Evolutionary conservation across 202 grass and related monocot genomes (phyloP).

Genomic region (Hordeum pubiflorum): DNA sequence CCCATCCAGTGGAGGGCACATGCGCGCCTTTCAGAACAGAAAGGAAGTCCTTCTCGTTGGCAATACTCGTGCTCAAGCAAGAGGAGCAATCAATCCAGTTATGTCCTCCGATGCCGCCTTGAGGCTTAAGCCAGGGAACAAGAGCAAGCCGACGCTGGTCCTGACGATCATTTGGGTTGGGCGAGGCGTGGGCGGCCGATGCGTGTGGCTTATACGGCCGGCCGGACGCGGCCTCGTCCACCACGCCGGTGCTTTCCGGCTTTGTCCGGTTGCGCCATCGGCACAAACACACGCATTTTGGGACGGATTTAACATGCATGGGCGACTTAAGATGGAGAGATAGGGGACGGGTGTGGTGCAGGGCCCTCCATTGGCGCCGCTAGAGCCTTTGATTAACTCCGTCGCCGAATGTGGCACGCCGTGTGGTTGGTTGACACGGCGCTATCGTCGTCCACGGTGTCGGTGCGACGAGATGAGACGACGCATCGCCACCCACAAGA

Average conservation of each 20-base stretch:
- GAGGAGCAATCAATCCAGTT: not conserved
- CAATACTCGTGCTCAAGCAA: not conserved
- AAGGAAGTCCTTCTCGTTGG: not conserved
- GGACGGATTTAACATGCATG: not conserved
- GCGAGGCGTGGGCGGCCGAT: too few species aligned
- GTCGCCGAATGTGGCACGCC: not conserved
- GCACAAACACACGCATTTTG: not conserved
- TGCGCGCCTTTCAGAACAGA: not conserved
- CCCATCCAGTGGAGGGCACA: not conserved
- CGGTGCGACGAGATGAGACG: not conserved
- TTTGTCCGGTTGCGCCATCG: not conserved
- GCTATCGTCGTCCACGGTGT: slow-evolving; percentile 21
- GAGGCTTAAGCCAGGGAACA: not conserved
- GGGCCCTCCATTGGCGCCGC: too few species aligned
- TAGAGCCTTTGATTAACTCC: not conserved
- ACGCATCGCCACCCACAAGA: not conserved
- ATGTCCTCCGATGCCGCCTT: not conserved
- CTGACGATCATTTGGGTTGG: not conserved
- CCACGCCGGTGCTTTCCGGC: not conserved
- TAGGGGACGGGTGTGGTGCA: too few species aligned
- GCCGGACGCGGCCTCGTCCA: not conserved
- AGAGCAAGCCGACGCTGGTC: not conserved
- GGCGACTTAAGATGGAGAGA: too few species aligned
- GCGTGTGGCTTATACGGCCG: too few species aligned
- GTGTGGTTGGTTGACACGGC: slow-evolving; percentile 10